phyloP scores from a whole-genome alignment of 164 flowering plant species.

The Stephania cephalantha region DNA sequence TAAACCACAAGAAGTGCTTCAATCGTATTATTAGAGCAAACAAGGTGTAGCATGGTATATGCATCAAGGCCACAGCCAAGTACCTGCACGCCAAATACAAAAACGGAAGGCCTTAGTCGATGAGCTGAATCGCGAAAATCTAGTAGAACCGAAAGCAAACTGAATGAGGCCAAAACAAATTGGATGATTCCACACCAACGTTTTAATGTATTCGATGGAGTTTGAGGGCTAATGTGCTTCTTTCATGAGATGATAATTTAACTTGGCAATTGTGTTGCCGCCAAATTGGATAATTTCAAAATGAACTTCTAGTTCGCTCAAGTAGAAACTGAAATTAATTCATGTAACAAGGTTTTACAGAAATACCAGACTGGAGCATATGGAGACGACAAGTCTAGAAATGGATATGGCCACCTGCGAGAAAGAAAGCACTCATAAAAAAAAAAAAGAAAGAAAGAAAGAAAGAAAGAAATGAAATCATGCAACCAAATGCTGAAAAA shows the following conservation, averaged over 20 bases:
- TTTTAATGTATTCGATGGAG: not conserved
- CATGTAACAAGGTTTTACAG: not conserved
- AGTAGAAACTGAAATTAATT: not conserved
- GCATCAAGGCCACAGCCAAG: slow-evolving; percentile 64
- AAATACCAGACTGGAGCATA: slow-evolving; percentile 55
- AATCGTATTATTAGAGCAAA: slow-evolving; percentile 54
- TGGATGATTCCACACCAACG: not conserved
- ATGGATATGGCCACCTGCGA: slow-evolving; percentile 56
- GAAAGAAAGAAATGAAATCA: slow-evolving; percentile 2
- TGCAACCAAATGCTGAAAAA: not conserved
- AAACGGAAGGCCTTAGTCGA: not conserved
- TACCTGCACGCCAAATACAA: slow-evolving; percentile 47
- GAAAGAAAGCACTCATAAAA: not conserved
- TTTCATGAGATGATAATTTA: not conserved
- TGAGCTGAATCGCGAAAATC: not conserved
- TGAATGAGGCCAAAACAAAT: not conserved
- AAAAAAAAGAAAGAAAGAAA: slow-evolving; percentile 5
- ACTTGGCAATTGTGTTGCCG: not conserved
- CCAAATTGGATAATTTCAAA: not conserved
- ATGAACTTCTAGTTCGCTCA: not conserved
- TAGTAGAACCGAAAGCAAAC: not conserved
- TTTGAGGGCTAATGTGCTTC: not conserved
- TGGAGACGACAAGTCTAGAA: slow-evolving; percentile 60
- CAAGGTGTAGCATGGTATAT: slow-evolving; percentile 76
- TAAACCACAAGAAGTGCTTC: slow-evolving; percentile 47